A percentile compares a stretch with the other conserved stretches of the same genome.
phyloP scores from a whole-genome alignment of 2,329 filamentous ascomycete species.

The Fusarium abutilonis region DNA sequence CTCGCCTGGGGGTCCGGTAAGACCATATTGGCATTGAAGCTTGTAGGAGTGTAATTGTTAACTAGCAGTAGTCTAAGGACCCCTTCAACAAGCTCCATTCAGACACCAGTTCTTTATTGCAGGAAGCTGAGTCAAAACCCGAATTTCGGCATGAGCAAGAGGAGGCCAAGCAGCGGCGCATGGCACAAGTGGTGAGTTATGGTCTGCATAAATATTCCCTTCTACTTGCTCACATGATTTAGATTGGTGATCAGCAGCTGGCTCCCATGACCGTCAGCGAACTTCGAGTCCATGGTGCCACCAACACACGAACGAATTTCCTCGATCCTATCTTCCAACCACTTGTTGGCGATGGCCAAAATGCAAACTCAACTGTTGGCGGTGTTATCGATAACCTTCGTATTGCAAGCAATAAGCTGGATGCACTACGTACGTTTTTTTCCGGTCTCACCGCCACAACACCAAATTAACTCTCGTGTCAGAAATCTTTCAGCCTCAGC shows the following conservation, averaged over 20 bases:
- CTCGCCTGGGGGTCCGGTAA: slow-evolving; percentile 47
- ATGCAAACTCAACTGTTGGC: slow-evolving; percentile 77
- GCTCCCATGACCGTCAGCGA: slow-evolving; percentile 89
- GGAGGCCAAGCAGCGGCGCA: slow-evolving; percentile 53
- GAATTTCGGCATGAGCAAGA: slow-evolving; percentile 52
- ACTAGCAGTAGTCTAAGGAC: slow-evolving; percentile 48
- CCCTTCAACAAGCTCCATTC: slow-evolving; percentile 54
- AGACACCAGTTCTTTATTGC: slow-evolving; percentile 51
- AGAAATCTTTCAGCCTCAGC: slow-evolving; percentile 89
- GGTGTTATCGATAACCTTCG: slow-evolving; percentile 81
- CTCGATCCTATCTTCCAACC: slow-evolving; percentile 84
- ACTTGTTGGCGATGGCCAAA: slow-evolving; percentile 73
- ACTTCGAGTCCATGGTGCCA: slow-evolving; percentile 82
- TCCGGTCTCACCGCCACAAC: neutral
- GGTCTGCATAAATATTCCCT: neutral
- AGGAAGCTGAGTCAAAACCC: slow-evolving; percentile 52
- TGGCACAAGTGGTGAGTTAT: slow-evolving; percentile 51
- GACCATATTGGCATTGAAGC: slow-evolving; percentile 16
- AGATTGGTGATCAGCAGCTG: slow-evolving; percentile 76
- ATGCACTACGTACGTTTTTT: slow-evolving; percentile 73
- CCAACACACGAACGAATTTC: slow-evolving; percentile 84
- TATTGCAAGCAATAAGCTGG: slow-evolving; percentile 76
- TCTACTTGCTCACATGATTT: slow-evolving; percentile 31
- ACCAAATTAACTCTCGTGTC: slow-evolving; percentile 39
- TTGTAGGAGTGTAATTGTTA: slow-evolving; percentile 31